Evolutionary conservation across 2,329 filamentous ascomycete species (phyloP), one percentile per base, ranked within the genome.

Genomic region (Pseudogymnoascus pannorum): DNA sequence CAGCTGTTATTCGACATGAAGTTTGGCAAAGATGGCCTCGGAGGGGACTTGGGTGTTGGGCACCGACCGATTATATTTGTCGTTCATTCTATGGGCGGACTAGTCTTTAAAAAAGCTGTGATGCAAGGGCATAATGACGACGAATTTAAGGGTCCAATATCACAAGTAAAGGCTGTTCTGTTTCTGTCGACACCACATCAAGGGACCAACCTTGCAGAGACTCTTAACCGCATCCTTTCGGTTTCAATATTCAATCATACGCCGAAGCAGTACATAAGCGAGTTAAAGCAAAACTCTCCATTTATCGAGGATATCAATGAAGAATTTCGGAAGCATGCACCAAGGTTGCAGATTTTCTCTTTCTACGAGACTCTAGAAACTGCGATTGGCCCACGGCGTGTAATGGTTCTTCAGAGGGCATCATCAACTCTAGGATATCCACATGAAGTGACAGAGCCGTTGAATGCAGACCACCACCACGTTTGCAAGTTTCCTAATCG

Each of bases 71-170:
- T 79, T 16, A 72, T 79, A 7, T 69, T 78, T 20, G 70, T 79
- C 22, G 75, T 69, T 4, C 77, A 79, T 64, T 76, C 74, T 36
- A 77, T 79, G 76, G 77, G 78, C 0, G 78, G 77, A n/a, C 57
- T 73, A 2, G 68, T 74, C 2, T 62, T 69, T 9, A 73, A 73
- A 31, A 66, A 72, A 61, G 60, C 54, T 18, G 63, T 64, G 36
- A 62, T 67, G n/a, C 61, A 61, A 9, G 67, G 66, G 2, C 62
- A 62, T 29, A 63, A 57, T 66, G 72, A 75, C 48, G 64, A 68
- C 8, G 62, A 61, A 6, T 72, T 69, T 18, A 63, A 67, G 7
- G 61, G 66, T 6, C 61, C 76, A 4, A 71, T 71, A 4, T 60
- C 60, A 8, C 66, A 71, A 2, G 65, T 76, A 4, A 64, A 68